A percentile compares a stretch with the other conserved stretches of the same genome.
These are phyloP conservation scores for Penicillium lagena DNA, from an alignment of 495 filamentous ascomycete genomes.

Conservation along the genomic window DNA sequence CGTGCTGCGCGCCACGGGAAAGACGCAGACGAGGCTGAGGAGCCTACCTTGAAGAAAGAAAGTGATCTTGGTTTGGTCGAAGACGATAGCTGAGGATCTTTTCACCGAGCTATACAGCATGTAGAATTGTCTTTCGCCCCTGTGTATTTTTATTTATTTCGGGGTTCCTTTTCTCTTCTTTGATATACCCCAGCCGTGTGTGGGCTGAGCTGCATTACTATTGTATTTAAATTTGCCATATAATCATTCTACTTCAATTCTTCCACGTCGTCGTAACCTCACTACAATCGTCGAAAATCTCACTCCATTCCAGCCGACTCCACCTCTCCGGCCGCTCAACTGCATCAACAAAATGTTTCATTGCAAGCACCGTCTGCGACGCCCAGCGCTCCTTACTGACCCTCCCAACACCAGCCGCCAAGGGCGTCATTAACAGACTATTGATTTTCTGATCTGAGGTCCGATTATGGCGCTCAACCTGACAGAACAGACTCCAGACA, in stretches of 20 bases:
- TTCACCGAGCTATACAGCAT: no score
- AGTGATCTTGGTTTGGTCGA: slow-evolving; percentile 22
- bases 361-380: slow-evolving; percentile 39
- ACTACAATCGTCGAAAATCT: no score
- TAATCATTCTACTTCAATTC: no score
- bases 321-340: neutral
- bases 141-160: no score
- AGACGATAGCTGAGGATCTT: neutral
- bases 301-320: neutral
- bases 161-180: no score
- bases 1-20: neutral
- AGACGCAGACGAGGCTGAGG: slow-evolving; percentile 9
- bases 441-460: slow-evolving; percentile 32
- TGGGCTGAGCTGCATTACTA: no score
- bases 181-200: no score
- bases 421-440: slow-evolving; percentile 40
- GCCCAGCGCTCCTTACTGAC: slow-evolving; percentile 43
- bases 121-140: no score
- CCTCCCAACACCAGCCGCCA: slow-evolving; percentile 38
- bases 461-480: slow-evolving; percentile 39
- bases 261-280: no score
- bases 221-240: no score
- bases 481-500: slow-evolving; percentile 43
- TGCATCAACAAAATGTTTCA: slow-evolving; percentile 39
- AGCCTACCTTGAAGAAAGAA: slow-evolving; percentile 20